Evolutionary conservation across 371 early-diverging fungal species (phyloP).

Genomic region (Mortierella sp.): DNA sequence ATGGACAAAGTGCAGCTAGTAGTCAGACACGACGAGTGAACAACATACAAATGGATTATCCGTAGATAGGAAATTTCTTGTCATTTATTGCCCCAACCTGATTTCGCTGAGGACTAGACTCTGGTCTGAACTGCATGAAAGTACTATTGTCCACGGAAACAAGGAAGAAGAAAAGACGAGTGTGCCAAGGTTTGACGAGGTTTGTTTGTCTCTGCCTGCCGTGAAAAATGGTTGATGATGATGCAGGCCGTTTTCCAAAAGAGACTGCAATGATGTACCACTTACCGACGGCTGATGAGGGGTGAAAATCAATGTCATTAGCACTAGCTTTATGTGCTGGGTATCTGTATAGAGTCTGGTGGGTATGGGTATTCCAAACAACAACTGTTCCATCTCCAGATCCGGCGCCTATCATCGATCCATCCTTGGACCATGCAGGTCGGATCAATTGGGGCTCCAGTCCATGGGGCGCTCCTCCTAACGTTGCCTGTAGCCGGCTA

Average conservation of each 20-base stretch:
- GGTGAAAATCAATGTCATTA: conserved; percentile 97
- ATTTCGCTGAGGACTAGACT: conserved; percentile 88
- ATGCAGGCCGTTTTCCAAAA: no score
- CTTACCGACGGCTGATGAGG: conserved; percentile 81
- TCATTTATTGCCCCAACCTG: no score
- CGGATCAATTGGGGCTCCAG: conserved; percentile 91
- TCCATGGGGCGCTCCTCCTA: conserved; percentile 93
- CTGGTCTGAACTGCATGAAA: conserved; percentile 87
- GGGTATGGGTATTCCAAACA: conserved; percentile 90
- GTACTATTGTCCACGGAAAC: conserved; percentile 54
- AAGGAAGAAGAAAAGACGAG: not conserved
- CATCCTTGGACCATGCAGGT: conserved; percentile 92
- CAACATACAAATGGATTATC: no score
- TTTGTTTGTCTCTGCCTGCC: no score
- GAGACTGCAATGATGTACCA: not conserved
- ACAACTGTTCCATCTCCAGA: conserved; percentile 92
- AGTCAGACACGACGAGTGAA: no score
- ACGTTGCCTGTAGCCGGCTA: conserved; percentile 69
- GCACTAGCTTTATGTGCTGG: conserved; percentile 98
- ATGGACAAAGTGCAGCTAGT: no score
- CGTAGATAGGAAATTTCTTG: no score
- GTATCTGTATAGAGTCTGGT: conserved; percentile 88
- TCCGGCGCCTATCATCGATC: conserved; percentile 89
- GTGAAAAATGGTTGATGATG: no score
- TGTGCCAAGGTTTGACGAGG: no score